Base-by-base conservation (phyloP, 2,329 filamentous ascomycete genomes). In the Tolypocladium inflatum region DNA sequence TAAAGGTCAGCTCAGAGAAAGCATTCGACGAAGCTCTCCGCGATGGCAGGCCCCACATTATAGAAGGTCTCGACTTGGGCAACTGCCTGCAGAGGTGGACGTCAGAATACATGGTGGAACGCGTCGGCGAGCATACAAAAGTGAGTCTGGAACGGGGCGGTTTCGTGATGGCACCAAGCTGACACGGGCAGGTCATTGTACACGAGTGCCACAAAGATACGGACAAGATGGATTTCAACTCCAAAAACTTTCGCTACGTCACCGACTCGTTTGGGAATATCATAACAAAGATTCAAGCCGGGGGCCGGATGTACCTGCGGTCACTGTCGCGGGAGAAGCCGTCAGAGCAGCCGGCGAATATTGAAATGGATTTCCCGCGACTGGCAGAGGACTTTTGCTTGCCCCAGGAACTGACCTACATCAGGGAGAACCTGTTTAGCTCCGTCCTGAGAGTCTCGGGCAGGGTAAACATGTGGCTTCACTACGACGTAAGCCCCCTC, bases 391-490 rank as follows among this genome's bases (percentile, higher is more conserved):
- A 95, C 68, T 96, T 96, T 69, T 66, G 70, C 17, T 71, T 96
- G 1, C 90, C 91, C 1, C 64, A 76, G 1, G 76, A 84, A 60
- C 74, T 96, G 11, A 70, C 71, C 0, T 74, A 80, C 39, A 84
- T 90, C 4, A 68, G 67, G 6, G 74, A 85, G n/a, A 84, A 84
- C 61, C 71, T 82, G 4, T 91, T 95, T 68, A 93, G 88, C 69
- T 92, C 89, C 3, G 86, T 91, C 0, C 73, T 96, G 30, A 82
- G 91, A 23, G 85, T 96, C 60, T 93, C 89, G 4, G 90, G 90
- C 1, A 83, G 83, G 2, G 88, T 93, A 13, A 88, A 86, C 45
- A 89, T 96, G 83, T 96, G 92, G 91, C 78, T 96, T 38, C 90
- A 95, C 71, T 95, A 94, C 74, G 90, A 95, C 73, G 86, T 88